Evolutionary conservation across 805 yeast species (phyloP).

Genomic region (Huiozyma naganishii): DNA sequence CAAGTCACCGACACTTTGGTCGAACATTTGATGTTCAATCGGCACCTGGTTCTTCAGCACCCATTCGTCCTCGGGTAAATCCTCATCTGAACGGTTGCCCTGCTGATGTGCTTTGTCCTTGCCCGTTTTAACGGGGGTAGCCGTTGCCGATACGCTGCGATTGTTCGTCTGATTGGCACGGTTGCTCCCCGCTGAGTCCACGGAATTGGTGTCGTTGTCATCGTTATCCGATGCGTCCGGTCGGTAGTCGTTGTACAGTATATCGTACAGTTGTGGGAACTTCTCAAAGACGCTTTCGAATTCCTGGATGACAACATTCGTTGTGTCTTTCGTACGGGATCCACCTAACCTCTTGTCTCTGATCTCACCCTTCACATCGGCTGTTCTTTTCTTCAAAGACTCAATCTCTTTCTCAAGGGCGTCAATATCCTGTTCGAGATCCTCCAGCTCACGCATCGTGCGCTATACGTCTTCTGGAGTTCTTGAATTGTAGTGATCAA

Average conservation of each 20-base stretch:
- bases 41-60: constrained; percentile 9
- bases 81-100: constrained; percentile 1
- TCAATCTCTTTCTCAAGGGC: constrained; percentile 27
- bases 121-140: background rate
- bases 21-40: constrained; percentile 20
- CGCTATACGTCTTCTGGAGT: too few relatives aligned
- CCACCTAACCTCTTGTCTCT: background rate
- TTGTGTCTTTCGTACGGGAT: background rate
- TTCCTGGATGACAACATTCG: constrained; percentile 9
- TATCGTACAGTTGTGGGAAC: constrained; percentile 16
- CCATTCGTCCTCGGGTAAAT: constrained; percentile 17
- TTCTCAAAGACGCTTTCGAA: constrained; percentile 13
- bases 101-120: background rate
- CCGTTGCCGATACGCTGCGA: background rate
- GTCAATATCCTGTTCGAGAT: constrained; percentile 28
- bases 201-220: background rate
- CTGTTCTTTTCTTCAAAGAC: constrained; percentile 8
- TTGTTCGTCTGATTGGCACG: background rate
- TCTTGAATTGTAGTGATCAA: too few relatives aligned
- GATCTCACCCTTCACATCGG: constrained; percentile 5
- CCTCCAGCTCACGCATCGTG: constrained; percentile 3
- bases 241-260: constrained; percentile 6
- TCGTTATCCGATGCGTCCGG: background rate
- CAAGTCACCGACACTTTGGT: constrained; percentile 14
- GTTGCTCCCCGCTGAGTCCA: background rate